Percentiles rank a stretch among this genome's conserved stretches.
Conservation (phyloP, 2,329 filamentous ascomycete species). For the Harringtonia lauricola region DNA sequence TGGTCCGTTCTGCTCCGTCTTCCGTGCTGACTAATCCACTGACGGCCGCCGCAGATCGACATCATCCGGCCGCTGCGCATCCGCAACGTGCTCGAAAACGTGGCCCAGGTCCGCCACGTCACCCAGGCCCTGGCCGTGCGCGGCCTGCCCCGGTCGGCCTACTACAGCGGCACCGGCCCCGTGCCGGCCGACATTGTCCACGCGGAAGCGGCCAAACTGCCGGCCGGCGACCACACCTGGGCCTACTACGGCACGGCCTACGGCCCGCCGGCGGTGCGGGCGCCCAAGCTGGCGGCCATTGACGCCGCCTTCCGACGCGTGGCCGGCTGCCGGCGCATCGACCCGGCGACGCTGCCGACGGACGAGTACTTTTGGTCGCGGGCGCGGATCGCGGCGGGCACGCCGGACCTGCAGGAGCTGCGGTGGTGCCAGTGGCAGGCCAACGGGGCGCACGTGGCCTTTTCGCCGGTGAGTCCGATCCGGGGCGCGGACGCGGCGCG, state of each 20-base stretch:
- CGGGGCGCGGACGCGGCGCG: conserved; percentile 26
- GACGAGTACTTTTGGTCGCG: conserved; percentile 13
- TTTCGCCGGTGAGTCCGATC: conserved; percentile 33
- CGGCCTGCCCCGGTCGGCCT: conserved; percentile 22
- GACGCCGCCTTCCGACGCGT: conserved; percentile 21
- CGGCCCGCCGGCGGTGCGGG: conserved; percentile 21
- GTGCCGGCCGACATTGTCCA: conserved; percentile 23
- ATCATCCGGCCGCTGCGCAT: conserved; percentile 34
- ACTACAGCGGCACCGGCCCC: conserved; percentile 19
- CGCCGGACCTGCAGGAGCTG: conserved; percentile 20
- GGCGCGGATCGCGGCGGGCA: conserved; percentile 7
- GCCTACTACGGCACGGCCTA: conserved; percentile 24
- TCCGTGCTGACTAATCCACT: not conserved
- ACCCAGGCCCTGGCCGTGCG: conserved; percentile 23
- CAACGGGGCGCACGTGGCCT: conserved; percentile 30
- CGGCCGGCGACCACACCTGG: conserved; percentile 23
- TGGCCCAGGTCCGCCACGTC: conserved; percentile 23
- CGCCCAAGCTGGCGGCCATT: conserved; percentile 22
- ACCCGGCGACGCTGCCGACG: conserved; percentile 11
- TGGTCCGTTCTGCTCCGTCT: conserved; percentile 12
- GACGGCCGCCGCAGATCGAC: conserved; percentile 23
- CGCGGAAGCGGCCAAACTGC: conserved; percentile 16
- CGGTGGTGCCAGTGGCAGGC: conserved; percentile 30
- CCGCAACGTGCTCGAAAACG: conserved; percentile 25
- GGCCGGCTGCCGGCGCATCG: conserved; percentile 18